Base-by-base conservation (phyloP, 1,284 basidiomycete genomes). In the Moniliophthora roreri region DNA sequence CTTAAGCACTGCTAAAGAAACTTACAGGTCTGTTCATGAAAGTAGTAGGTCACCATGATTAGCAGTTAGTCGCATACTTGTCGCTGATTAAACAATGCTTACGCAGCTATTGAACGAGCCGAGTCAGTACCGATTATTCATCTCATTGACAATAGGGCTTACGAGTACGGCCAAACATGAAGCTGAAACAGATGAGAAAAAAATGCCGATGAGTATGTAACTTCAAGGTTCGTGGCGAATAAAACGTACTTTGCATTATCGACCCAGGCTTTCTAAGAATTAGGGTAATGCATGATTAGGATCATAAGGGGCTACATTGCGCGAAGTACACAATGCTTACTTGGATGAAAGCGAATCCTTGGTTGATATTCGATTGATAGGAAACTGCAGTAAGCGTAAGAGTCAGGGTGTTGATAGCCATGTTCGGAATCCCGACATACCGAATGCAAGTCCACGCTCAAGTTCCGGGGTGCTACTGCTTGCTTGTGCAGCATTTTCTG, bases 401-500 rank as follows among this genome's bases (percentile, higher is more conserved):
- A 18, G 3, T n/a, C n/a, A n/a, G n/a, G n/a, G n/a, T n/a, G 8
- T 15, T 15, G 37, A 20, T 23, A 26, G 28, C 18, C 4, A 39
- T 52, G 42, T 15, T 28, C n/a, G 20, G 20, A 21, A 24, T 23
- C 44, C 13, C 9, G 11, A 24, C 54, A 8, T 47, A 58, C 56
- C 65, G 51, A 69, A 69, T 10, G 66, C 63, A 9, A 69, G 58
- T n/a, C 67, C 66, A 40, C 67, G 64, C 41, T 63, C 63, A 24
- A 60, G 51, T 13, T 26, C 39, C 13, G 48, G 42, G 35, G 51
- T 46, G 15, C 62, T 63, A 21, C 37, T 55, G 51, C 46, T 62
- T 49, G 21, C 24, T 20, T 41, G 15, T 34, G 52, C 16, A 38
- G 54, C 42, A 62, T 62, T 16, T 52, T 56, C 40, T 18, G 15